Percentiles rank a stretch among this genome's conserved stretches.
Conservation (phyloP, 2,329 filamentous ascomycete genomes). For the Arthrobotrys sinensis region DNA sequence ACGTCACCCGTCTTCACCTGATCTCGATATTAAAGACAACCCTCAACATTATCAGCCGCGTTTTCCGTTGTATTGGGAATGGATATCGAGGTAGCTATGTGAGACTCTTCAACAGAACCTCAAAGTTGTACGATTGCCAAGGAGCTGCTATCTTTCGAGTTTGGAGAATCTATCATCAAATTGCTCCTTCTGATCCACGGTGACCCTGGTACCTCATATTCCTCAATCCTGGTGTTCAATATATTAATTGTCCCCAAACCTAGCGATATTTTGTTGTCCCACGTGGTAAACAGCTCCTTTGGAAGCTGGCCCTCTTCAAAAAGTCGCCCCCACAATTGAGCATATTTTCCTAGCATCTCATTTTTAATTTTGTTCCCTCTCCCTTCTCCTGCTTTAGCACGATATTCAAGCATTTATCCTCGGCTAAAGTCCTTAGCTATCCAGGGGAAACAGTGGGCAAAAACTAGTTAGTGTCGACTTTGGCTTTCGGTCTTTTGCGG, state of each 20-base stretch:
- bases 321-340: constrained; percentile 55
- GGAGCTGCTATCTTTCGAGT: constrained; percentile 27
- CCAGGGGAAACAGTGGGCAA: constrained; percentile 8
- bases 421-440: constrained; percentile 54
- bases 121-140: constrained; percentile 25
- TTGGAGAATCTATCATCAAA: constrained; percentile 44
- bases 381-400: constrained; percentile 45
- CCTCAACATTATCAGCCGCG: constrained; percentile 40
- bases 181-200: constrained; percentile 34
- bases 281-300: constrained; percentile 54
- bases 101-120: neutral
- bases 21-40: constrained; percentile 31
- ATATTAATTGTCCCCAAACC: constrained; percentile 28
- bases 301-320: constrained; percentile 31
- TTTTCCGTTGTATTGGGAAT: constrained; percentile 33
- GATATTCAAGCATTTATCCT: constrained; percentile 50
- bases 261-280: constrained; percentile 48
- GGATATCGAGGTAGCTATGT: constrained; percentile 8
- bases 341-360: constrained; percentile 51
- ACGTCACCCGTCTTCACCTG: constrained; percentile 54
- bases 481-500: constrained; percentile 52
- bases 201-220: constrained; percentile 26
- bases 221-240: constrained; percentile 32
- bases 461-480: constrained; percentile 5
- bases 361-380: constrained; percentile 51